Percentiles rank a stretch among this genome's conserved stretches.
These are phyloP conservation scores for Yamadazyma trypodendri DNA, from an alignment of 1,139 yeast genomes.

Conservation along the genomic window DNA sequence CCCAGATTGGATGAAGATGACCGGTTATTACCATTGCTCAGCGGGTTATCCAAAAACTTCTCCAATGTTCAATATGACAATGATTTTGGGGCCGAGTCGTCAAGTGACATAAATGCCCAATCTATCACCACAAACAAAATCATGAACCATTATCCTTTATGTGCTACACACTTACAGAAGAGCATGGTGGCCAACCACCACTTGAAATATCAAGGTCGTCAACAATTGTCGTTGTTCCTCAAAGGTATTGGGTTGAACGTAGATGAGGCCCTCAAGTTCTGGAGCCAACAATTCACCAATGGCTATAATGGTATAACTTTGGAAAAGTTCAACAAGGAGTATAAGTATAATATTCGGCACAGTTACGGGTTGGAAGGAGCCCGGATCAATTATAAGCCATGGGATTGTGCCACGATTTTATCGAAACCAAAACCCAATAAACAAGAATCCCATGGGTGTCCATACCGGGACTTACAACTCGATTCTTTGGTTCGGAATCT, in stretches of 20 bases:
- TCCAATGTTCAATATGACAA: slow-evolving; percentile 53
- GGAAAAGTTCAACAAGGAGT: slow-evolving; percentile 84
- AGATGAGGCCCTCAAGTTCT: slow-evolving; percentile 85
- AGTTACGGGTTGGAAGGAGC: slow-evolving; percentile 91
- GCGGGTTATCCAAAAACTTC: slow-evolving; percentile 76
- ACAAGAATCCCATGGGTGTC: slow-evolving; percentile 88
- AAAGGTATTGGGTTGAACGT: slow-evolving; percentile 86
- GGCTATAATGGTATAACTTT: slow-evolving; percentile 45
- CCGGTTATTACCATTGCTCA: slow-evolving; percentile 77
- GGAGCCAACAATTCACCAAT: slow-evolving; percentile 72
- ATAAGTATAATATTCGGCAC: slow-evolving; percentile 84
- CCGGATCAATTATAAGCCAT: slow-evolving; percentile 78
- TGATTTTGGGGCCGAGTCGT: slow-evolving; percentile 27
- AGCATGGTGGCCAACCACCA: slow-evolving; percentile 64
- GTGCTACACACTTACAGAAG: slow-evolving; percentile 69
- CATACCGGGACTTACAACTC: slow-evolving; percentile 71
- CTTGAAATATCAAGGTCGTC: slow-evolving; percentile 79
- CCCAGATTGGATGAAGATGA: slow-evolving; percentile 93
- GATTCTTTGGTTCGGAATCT: slow-evolving; percentile 61
- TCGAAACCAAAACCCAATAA: slow-evolving; percentile 70
- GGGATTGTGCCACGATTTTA: slow-evolving; percentile 78
- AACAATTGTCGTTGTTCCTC: slow-evolving; percentile 78
- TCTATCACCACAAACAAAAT: slow-evolving; percentile 57
- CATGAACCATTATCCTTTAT: slow-evolving; percentile 74
- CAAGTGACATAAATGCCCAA: slow-evolving; percentile 59